phyloP scores from a whole-genome alignment of 371 early-diverging fungal genomes.

The Mucor circinelloides region DNA sequence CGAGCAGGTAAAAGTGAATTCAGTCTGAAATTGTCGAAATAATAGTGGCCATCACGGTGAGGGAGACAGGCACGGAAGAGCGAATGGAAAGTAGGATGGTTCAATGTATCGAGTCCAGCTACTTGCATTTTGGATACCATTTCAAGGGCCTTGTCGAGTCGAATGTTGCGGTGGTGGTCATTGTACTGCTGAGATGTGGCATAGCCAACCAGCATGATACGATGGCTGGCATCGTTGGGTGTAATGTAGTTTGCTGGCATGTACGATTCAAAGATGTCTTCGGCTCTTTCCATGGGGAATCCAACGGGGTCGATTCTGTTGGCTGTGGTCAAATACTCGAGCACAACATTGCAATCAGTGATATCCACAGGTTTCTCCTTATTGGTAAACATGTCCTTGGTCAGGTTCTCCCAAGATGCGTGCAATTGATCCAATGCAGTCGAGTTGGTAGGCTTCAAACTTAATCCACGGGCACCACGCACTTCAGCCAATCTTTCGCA shows the following conservation, averaged over 20 bases:
- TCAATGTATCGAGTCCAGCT: constrained; percentile 21
- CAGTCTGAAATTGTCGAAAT: constrained; percentile 38
- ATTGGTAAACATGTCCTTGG: constrained; percentile 10
- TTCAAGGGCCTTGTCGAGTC: constrained; percentile 41
- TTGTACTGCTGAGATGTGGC: constrained; percentile 35
- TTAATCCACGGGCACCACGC: constrained; percentile 17
- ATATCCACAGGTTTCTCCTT: constrained; percentile 16
- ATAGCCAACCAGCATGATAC: constrained; percentile 36
- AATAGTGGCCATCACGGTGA: constrained; percentile 29
- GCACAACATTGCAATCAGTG: constrained; percentile 32
- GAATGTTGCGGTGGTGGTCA: constrained; percentile 12
- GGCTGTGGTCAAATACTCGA: constrained; percentile 37
- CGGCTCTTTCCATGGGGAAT: constrained; percentile 40
- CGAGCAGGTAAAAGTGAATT: constrained; percentile 17
- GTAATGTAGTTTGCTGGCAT: constrained; percentile 35
- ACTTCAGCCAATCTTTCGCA: neutral
- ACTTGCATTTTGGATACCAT: constrained; percentile 35
- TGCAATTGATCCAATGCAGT: constrained; percentile 19
- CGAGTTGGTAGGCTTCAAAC: constrained; percentile 8
- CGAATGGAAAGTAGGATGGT: constrained; percentile 32
- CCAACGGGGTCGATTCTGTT: constrained; percentile 34
- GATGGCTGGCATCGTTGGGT: constrained; percentile 36
- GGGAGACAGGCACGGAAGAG: constrained; percentile 49
- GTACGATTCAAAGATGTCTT: constrained; percentile 31
- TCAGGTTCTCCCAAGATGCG: constrained; percentile 29